phyloP scores from a whole-genome alignment of 768 basidiomycete species.

The Boletus pseudo-olivaceus region DNA sequence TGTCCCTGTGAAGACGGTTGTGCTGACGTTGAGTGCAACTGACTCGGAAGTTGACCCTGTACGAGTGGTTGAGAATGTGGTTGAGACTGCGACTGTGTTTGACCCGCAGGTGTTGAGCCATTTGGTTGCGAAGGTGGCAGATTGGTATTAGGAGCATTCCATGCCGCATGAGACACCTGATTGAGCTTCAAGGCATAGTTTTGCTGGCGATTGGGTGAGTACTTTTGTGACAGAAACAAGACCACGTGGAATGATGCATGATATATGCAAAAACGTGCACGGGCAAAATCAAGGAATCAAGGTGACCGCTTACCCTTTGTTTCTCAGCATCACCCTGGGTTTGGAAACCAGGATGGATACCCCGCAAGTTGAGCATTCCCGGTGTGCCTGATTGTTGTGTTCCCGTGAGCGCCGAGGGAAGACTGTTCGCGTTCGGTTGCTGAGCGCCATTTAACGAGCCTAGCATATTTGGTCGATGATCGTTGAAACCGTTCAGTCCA shows the following conservation, averaged over 20 bases:
- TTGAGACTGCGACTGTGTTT: conserved; percentile 25
- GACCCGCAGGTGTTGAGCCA: conserved; percentile 22
- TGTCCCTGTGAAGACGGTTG: conserved; percentile 31
- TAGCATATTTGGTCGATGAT: conserved; percentile 54
- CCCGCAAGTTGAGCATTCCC: conserved; percentile 60
- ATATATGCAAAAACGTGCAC: conserved; percentile 1
- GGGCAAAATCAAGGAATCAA: background rate
- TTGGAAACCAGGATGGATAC: conserved; percentile 44
- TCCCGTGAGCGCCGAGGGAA: conserved; percentile 35
- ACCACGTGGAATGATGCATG: background rate
- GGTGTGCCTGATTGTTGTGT: conserved; percentile 54
- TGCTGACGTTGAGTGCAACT: conserved; percentile 15
- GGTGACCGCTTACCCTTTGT: conserved; percentile 49
- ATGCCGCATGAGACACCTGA: conserved; percentile 58
- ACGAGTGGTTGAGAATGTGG: conserved; percentile 21
- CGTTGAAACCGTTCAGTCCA: conserved; percentile 65
- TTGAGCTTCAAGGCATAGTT: conserved; percentile 64
- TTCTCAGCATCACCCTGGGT: conserved; percentile 65
- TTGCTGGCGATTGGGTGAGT: conserved; percentile 37
- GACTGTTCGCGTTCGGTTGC: conserved; percentile 17
- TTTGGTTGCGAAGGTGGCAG: conserved; percentile 33
- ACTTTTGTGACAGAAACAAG: background rate
- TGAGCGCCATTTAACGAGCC: conserved; percentile 41
- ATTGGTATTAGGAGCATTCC: conserved; percentile 57
- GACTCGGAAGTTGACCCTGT: conserved; percentile 22